phyloP scores from a whole-genome alignment of 257 asterid genomes.

The Plantago major region DNA sequence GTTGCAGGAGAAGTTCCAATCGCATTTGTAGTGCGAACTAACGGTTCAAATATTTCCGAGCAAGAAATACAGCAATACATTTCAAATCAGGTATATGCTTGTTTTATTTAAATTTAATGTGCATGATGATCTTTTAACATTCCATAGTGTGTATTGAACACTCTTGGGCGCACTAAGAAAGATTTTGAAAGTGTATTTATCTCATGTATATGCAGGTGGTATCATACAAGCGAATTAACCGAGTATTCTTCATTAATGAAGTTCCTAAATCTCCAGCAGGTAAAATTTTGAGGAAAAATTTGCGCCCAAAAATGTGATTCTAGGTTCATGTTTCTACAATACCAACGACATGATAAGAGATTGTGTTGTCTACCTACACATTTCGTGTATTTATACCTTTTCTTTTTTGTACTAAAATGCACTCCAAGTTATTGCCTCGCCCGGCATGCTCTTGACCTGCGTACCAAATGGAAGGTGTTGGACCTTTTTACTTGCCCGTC shows the following conservation, averaged over 20 bases:
- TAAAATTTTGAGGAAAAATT: conserved; percentile 44
- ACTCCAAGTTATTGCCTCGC: too few relatives aligned
- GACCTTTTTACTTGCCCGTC: too few relatives aligned
- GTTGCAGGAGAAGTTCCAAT: conserved; percentile 71
- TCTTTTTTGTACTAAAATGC: too few relatives aligned
- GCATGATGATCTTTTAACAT: background rate
- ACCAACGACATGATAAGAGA: too few relatives aligned
- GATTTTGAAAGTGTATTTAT: too few relatives aligned
- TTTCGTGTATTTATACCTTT: too few relatives aligned
- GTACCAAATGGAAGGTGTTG: too few relatives aligned
- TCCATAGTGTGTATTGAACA: too few relatives aligned
- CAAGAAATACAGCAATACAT: conserved; percentile 48
- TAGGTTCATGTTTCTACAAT: background rate
- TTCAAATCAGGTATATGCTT: conserved; percentile 38
- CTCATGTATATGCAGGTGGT: conserved; percentile 42
- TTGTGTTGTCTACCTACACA: too few relatives aligned
- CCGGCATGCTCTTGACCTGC: too few relatives aligned
- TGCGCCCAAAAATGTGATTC: conserved; percentile 32
- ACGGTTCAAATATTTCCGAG: conserved; percentile 40
- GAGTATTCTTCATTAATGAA: conserved; percentile 38
- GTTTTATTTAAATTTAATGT: background rate
- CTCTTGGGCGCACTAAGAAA: too few relatives aligned
- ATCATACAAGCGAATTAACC: conserved; percentile 48
- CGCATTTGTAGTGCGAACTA: conserved; percentile 53
- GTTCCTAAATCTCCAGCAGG: conserved; percentile 67